Percentiles rank a stretch among this genome's conserved stretches.
Evolutionary conservation across 2,329 filamentous ascomycete genomes (phyloP).

Genomic region (Cordyceps cicadae): DNA sequence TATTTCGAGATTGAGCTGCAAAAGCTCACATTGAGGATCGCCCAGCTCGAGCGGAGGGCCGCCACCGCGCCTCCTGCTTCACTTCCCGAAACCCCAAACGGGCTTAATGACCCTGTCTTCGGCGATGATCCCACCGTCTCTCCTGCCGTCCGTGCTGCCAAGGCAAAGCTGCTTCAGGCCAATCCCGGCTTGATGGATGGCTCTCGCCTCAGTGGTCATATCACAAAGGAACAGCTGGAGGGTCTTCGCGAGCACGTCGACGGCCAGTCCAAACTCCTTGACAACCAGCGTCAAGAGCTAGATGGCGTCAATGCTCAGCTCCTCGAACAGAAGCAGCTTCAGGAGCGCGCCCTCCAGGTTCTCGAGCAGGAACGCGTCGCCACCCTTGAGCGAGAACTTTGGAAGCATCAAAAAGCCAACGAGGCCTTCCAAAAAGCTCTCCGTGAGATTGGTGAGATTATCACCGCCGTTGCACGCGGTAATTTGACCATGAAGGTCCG

Average conservation of each 20-base stretch:
- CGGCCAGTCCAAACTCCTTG: constrained; percentile 86
- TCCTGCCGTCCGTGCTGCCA: constrained; percentile 30
- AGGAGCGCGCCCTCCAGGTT: constrained; percentile 71
- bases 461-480: constrained; percentile 90
- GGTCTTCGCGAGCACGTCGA: constrained; percentile 85
- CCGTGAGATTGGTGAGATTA: constrained; percentile 92
- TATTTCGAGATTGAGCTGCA: constrained; percentile 76
- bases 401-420: constrained; percentile 97
- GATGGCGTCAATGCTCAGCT: constrained; percentile 79
- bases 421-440: constrained; percentile 97
- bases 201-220: constrained; percentile 36
- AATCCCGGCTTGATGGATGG: constrained; percentile 30
- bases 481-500: constrained; percentile 95
- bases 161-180: constrained; percentile 39
- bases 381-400: constrained; percentile 82
- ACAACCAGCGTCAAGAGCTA: constrained; percentile 78
- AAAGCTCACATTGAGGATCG: constrained; percentile 67
- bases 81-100: constrained; percentile 76
- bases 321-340: constrained; percentile 74
- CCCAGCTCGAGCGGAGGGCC: constrained; percentile 73
- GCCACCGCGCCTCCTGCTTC: constrained; percentile 48
- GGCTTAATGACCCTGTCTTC: constrained; percentile 58
- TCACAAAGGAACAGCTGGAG: constrained; percentile 75
- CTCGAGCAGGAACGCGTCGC: constrained; percentile 84
- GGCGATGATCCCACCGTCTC: constrained; percentile 40